Evolutionary conservation across 139 green algal species (phyloP), one percentile per base, ranked within the genome.

Genomic region (Chlorella sp.): DNA sequence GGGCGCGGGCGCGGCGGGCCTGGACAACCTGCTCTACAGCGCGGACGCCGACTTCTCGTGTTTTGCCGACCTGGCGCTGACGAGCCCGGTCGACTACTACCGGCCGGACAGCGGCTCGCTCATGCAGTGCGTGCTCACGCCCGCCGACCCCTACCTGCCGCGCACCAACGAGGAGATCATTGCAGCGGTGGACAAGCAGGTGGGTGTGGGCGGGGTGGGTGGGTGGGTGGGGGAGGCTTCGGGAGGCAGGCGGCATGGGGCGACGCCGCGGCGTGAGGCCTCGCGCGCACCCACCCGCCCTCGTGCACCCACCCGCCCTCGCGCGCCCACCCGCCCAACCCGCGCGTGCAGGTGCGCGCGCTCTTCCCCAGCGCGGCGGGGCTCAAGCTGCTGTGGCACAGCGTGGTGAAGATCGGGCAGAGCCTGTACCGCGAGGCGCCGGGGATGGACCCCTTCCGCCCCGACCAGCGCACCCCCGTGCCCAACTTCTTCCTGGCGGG

Each of bases 61-160:
- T 89, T 98, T 98, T 83, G 95, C 95, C 17, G 95, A 98, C 85
- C 87, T 98, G 79, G 95, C 95, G 42, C 84, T 98, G 19, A 93
- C 87, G 35, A 93, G 83, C 11, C 95, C 95, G 0, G 85, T 92
- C 45, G 95, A 98, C 64, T 98, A 98, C 86, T 98, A 92, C 91
- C 90, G 88, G 76, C 84, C 94, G 76, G 93, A 90, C 5, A 42
- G 98, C 76, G 94, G 94, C 25, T 94, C 86, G 31, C 86, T 98
- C n/a, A 88, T 98, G 87, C 92, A 98, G 89, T 95, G 86, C 81
- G 94, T 98, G 68, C 91, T 96, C 60, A 98, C 94, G 21, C 94
- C 94, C 35, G 95, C 92, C n/a, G 90, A 91, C 50, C 86, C 88
- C 0, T 98, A 98, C 91, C 95, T 98, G 90, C 79, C 93, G 6